Base-by-base conservation (phyloP, 2,329 filamentous ascomycete genomes). In the Thelonectria discophora region DNA sequence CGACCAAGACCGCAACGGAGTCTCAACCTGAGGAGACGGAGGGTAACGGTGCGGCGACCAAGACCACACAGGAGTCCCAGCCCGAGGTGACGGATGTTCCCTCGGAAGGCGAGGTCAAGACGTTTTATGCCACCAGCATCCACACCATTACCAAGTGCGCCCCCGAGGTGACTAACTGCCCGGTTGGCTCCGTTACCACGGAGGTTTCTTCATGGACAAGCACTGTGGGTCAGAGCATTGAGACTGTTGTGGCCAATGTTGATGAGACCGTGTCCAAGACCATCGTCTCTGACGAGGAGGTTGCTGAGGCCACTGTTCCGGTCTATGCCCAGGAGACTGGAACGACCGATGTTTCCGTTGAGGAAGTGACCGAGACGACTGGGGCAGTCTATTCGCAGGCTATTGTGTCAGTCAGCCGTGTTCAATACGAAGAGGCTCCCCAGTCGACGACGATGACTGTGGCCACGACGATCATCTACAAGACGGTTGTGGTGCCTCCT, bases 61-160 rank as follows among this genome's bases (percentile, higher is more conserved):
- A 66, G 54, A 64, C 58, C 13, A 47, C 46, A 42, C 48, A 55
- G 24, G 39, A 57, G 24, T 56, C 52, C 46, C 39, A 63, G 42
- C 55, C 61, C 43, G 53, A 45, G 10, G 60, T 63, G 15, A 63
- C 65, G 17, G 46, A 60, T 46, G 60, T 55, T 27, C 59, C 69
- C 20, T 47, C 45, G 57, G 45, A 67, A 17, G 60, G 61, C 46
- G 68, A 69, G 30, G 72, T 69, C 15, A 72, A 70, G 68, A 81
- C 84, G 69, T 76, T 86, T 74, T 86, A 82, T 79, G 76, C 79
- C 69, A 86, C 83, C 69, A 79, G 80, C 71, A 78, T 81, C 64
- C 77, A 82, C 65, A 86, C 84, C 72, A 77, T 86, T 76, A 86
- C 82, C 69, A 81, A 81, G 37, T 87, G 85, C 74, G 79, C 78